Evolutionary conservation across 2,329 filamentous ascomycete genomes (phyloP).

Genomic region (Chaetomiaceae sp.): DNA sequence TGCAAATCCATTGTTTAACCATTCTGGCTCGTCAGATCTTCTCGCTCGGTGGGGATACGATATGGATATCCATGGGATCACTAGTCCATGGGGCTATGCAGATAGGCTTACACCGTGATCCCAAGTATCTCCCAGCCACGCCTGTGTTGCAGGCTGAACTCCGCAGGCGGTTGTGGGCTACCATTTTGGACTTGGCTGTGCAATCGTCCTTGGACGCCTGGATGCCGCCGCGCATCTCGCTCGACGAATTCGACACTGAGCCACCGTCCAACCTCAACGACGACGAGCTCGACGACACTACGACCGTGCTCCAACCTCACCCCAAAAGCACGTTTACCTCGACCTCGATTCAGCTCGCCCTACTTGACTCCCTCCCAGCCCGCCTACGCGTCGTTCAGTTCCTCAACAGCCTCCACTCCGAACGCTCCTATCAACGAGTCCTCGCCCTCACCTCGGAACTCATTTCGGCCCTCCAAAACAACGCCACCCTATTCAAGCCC

Average conservation of each 20-base stretch:
- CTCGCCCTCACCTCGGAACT: conserved; percentile 35
- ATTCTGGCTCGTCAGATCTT: conserved; percentile 40
- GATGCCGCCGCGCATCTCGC: conserved; percentile 38
- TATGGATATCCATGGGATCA: conserved; percentile 40
- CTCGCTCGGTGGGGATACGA: conserved; percentile 38
- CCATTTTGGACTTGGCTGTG: conserved; percentile 38
- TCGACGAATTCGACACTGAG: conserved; percentile 39
- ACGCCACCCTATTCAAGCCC: background rate
- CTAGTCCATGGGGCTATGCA: conserved; percentile 42
- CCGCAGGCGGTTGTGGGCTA: conserved; percentile 41
- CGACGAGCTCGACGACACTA: conserved; percentile 23
- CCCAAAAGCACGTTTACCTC: conserved; percentile 30
- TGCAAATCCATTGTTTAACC: conserved; percentile 39
- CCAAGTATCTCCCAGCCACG: conserved; percentile 36
- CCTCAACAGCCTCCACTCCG: conserved; percentile 33
- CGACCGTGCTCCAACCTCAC: conserved; percentile 21
- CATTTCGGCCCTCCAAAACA: conserved; percentile 20
- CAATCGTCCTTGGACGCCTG: conserved; percentile 38
- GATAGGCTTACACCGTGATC: conserved; percentile 43
- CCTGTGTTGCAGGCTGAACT: conserved; percentile 36
- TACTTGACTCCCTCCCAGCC: conserved; percentile 35
- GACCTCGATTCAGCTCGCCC: conserved; percentile 34
- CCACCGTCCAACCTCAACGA: conserved; percentile 37
- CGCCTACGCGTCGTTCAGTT: conserved; percentile 35
- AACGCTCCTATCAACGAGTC: conserved; percentile 34